These are phyloP conservation scores for Candida montana DNA, from an alignment of 805 yeast species.

Conservation along the genomic window DNA sequence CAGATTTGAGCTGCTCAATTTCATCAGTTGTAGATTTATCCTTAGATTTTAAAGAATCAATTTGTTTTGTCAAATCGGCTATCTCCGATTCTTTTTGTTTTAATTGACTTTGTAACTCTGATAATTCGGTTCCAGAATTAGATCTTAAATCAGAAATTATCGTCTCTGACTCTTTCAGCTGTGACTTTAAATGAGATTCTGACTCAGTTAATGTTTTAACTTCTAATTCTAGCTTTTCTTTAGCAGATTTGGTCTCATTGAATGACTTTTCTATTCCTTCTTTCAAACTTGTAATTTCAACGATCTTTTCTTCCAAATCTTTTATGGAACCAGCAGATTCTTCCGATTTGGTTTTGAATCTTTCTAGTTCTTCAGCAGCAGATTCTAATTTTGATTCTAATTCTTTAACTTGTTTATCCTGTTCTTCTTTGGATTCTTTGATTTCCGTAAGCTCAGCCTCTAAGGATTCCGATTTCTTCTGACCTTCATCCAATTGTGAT, in stretches of 20 bases:
- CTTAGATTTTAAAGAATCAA: slow-evolving; percentile 1
- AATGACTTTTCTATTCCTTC: no score
- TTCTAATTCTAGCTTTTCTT: background rate
- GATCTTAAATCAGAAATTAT: background rate
- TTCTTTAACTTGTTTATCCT: background rate
- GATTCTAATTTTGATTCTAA: background rate
- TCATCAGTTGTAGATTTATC: slow-evolving; percentile 4
- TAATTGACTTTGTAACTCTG: slow-evolving; percentile 3
- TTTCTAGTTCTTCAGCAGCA: no score
- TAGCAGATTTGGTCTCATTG: background rate
- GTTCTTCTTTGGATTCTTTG: background rate
- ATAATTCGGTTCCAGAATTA: background rate
- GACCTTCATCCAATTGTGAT: background rate
- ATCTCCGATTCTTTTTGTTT: slow-evolving; percentile 5
- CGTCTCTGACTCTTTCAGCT: background rate
- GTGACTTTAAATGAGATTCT: background rate
- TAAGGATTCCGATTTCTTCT: background rate
- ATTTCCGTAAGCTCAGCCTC: background rate
- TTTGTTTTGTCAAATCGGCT: slow-evolving; percentile 1
- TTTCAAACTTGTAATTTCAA: background rate
- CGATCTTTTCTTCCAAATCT: background rate
- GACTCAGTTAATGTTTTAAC: background rate
- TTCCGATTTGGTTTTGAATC: background rate
- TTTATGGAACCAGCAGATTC: background rate
- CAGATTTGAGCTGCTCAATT: slow-evolving; percentile 11